Conservation (phyloP, 2,329 filamentous ascomycete genomes). For the Alternaria ethzedia region DNA sequence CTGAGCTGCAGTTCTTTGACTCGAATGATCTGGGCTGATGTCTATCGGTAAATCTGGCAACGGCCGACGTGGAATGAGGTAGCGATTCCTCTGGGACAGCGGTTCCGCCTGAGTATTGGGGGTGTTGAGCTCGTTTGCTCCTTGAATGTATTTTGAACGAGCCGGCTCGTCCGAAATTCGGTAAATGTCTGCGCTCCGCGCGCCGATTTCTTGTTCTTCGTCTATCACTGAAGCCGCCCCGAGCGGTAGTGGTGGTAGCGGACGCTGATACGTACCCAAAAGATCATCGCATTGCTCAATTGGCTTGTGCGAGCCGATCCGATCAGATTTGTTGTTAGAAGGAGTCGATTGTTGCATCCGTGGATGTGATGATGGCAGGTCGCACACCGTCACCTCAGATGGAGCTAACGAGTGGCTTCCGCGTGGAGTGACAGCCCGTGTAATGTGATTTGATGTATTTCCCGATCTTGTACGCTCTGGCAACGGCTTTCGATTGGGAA, state of each 20-base stretch:
- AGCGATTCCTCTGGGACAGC: background rate
- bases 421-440: conserved; percentile 21
- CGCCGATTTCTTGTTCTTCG: background rate
- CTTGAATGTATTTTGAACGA: background rate
- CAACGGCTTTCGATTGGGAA: background rate
- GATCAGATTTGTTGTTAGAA: background rate
- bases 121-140: background rate
- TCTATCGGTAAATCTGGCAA: background rate
- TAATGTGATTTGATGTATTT: conserved; percentile 14
- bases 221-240: background rate
- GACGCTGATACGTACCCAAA: conserved; percentile 6
- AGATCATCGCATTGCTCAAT: background rate
- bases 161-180: background rate
- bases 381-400: conserved; percentile 10
- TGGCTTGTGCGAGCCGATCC: background rate
- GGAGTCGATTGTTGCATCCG: conserved; percentile 18
- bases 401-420: conserved; percentile 13
- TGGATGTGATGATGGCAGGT: conserved; percentile 21
- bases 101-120: background rate
- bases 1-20: background rate
- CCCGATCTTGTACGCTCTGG: background rate
- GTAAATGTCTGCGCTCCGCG: background rate
- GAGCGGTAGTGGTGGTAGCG: conserved; percentile 20
- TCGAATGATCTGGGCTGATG: background rate
- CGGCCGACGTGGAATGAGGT: background rate